Evolutionary conservation across 108 stramenopile species (phyloP).

Genomic region (Cyclotella baltica): DNA sequence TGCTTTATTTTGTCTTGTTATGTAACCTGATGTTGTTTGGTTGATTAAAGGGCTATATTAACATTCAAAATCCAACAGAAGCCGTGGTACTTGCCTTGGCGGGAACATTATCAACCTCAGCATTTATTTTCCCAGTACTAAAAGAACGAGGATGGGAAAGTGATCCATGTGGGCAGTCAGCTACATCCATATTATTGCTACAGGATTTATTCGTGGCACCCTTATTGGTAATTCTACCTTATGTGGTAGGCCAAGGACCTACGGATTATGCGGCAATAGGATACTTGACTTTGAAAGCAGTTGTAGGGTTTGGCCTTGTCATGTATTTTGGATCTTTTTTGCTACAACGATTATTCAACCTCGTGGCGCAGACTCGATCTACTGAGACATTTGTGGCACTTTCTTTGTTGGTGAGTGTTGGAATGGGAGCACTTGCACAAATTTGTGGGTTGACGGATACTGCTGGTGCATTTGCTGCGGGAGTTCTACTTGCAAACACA

Average conservation of each 20-base stretch:
- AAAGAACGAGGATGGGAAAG: slow-evolving; percentile 77
- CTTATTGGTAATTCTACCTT: slow-evolving; percentile 70
- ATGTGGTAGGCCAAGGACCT: slow-evolving; percentile 60
- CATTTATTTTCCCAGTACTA: slow-evolving; percentile 77
- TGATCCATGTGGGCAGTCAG: slow-evolving; percentile 63
- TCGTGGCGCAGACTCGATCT: slow-evolving; percentile 65
- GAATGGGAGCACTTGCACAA: slow-evolving; percentile 74
- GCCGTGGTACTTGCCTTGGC: slow-evolving; percentile 69
- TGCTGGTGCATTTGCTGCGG: slow-evolving; percentile 84
- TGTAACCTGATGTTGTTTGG: neutral
- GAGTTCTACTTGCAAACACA: slow-evolving; percentile 78
- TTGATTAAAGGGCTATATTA: slow-evolving; percentile 40
- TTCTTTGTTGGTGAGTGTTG: slow-evolving; percentile 67
- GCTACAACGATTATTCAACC: slow-evolving; percentile 53
- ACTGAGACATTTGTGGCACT: slow-evolving; percentile 83
- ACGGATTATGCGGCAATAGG: slow-evolving; percentile 67
- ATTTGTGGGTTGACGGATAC: slow-evolving; percentile 73
- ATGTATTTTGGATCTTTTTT: slow-evolving; percentile 62
- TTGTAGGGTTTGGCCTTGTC: slow-evolving; percentile 69
- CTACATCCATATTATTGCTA: slow-evolving; percentile 67
- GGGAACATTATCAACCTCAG: slow-evolving; percentile 71
- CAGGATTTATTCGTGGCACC: slow-evolving; percentile 86
- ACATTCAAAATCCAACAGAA: slow-evolving; percentile 64
- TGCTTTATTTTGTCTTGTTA: neutral
- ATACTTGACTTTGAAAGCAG: slow-evolving; percentile 72